Percentiles rank a stretch among this genome's conserved stretches.
phyloP scores from a whole-genome alignment of 2,329 filamentous ascomycete genomes.

The Dothideomycetidae sp. region DNA sequence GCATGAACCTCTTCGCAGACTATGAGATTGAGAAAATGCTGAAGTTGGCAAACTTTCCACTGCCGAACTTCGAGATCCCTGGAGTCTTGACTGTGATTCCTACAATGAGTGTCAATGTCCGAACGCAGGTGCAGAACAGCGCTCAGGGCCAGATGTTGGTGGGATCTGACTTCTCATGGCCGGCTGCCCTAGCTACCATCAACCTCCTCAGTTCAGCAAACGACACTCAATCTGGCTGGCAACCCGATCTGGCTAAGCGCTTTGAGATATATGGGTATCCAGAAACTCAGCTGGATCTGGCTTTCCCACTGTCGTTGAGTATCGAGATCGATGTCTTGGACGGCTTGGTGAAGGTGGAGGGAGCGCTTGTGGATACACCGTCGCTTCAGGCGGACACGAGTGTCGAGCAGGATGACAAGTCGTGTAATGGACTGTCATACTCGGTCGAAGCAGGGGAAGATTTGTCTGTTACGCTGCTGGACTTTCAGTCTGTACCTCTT shows the following conservation, averaged over 20 bases:
- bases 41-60: slow-evolving; percentile 10
- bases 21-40: slow-evolving; percentile 11
- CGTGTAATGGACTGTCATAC: slow-evolving; percentile 6
- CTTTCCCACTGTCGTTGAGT: slow-evolving; percentile 8
- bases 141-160: slow-evolving; percentile 11
- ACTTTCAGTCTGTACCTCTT: slow-evolving; percentile 2
- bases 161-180: slow-evolving; percentile 9
- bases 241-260: slow-evolving; percentile 9
- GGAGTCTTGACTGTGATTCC: slow-evolving; percentile 10
- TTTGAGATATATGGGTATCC: slow-evolving; percentile 11
- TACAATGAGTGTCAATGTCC: slow-evolving; percentile 8
- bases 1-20: slow-evolving; percentile 11
- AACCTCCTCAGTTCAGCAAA: slow-evolving; percentile 9
- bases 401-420: slow-evolving; percentile 4
- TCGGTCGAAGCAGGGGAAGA: slow-evolving; percentile 9
- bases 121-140: slow-evolving; percentile 5
- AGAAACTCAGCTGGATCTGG: slow-evolving; percentile 5
- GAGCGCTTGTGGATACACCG: slow-evolving; percentile 10
- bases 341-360: slow-evolving; percentile 9
- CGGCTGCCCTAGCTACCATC: slow-evolving; percentile 8
- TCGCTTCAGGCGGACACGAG: slow-evolving; percentile 9
- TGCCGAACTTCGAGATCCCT: slow-evolving; percentile 11
- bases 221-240: slow-evolving; percentile 8
- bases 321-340: slow-evolving; percentile 11
- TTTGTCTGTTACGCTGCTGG: slow-evolving; percentile 5